A percentile compares a stretch with the other conserved stretches of the same genome.
phyloP scores from a whole-genome alignment of 2,329 filamentous ascomycete species.

The Claviceps citrina region DNA sequence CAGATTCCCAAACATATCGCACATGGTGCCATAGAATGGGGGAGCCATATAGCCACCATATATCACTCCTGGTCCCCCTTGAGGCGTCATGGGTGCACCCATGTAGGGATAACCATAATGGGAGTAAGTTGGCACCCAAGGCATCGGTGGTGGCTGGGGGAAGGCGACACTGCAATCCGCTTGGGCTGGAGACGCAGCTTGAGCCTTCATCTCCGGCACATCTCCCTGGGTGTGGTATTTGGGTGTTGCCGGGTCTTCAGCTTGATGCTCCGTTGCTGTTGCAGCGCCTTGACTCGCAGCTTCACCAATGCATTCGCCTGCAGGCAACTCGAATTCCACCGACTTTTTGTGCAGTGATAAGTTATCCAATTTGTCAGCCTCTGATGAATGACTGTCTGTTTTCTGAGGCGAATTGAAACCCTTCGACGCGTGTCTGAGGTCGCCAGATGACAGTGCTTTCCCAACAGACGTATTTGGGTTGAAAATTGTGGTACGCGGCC shows the following conservation, averaged over 20 bases:
- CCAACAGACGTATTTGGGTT: constrained; percentile 2
- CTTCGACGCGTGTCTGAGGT: neutral
- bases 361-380: neutral
- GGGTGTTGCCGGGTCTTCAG: neutral
- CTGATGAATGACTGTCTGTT: neutral
- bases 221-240: neutral
- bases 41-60: constrained; percentile 12
- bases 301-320: neutral
- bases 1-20: constrained; percentile 10
- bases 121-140: constrained; percentile 10
- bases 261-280: neutral
- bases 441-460: constrained; percentile 1
- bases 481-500: constrained; percentile 7
- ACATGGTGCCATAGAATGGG: constrained; percentile 10
- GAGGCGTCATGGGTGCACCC: constrained; percentile 10
- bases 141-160: constrained; percentile 5
- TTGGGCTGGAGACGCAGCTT: neutral
- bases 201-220: neutral
- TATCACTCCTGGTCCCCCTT: constrained; percentile 8
- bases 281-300: neutral
- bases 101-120: constrained; percentile 8
- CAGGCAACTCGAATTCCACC: constrained; percentile 6
- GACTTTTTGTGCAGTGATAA: constrained; percentile 4
- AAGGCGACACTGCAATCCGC: neutral
- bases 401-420: neutral